Base-by-base conservation (phyloP, 371 early-diverging fungal genomes). In the Rhizopus sp. region DNA sequence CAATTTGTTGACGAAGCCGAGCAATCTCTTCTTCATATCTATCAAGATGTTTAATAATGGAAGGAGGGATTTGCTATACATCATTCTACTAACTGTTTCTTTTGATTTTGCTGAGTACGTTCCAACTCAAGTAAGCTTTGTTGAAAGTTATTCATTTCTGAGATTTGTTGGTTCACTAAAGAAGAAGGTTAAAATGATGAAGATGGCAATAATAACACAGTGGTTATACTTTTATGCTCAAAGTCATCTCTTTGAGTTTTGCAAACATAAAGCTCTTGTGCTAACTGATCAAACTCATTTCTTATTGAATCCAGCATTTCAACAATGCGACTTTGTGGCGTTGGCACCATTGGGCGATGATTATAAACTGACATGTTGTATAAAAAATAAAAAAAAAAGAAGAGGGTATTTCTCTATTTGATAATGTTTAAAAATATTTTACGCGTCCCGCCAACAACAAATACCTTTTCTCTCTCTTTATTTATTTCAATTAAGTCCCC, bases 231-330 rank as follows among this genome's bases (percentile, higher is more conserved):
- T 73, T 93, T 90, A 60, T 91, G 91, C 69, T 95, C 97, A 66
- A 87, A 86, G 51, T 94, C 96, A 64, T 95, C 95, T 52, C 93
- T 78, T 72, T 94, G 92, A 32, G 83, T 75, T 69, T 90, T 90
- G 72, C 73, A 88, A 32, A 85, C 68, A 55, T 84, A 79, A 5
- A 85, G 78, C 60, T 96, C 97, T 70, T 93, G 91, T 33, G 82
- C 80, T 47, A 92, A 70, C 58, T 72, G 81, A 58, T 95, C 95
- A 58, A 88, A 93, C 71, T 96, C 97, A 38, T 67, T 76, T 57
- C 87, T 86, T 60, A 95, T 78, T 38, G 92, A 82, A 52, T 96
- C 97, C 52, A 95, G 70, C 66, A 94, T 83, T 69, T 95, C 95
- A 23, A 82, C 79, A 55, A 95, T 77, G 47, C 95, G 86, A 60